Base-by-base conservation (phyloP, 768 basidiomycete species). In the Agaricus blazei region DNA sequence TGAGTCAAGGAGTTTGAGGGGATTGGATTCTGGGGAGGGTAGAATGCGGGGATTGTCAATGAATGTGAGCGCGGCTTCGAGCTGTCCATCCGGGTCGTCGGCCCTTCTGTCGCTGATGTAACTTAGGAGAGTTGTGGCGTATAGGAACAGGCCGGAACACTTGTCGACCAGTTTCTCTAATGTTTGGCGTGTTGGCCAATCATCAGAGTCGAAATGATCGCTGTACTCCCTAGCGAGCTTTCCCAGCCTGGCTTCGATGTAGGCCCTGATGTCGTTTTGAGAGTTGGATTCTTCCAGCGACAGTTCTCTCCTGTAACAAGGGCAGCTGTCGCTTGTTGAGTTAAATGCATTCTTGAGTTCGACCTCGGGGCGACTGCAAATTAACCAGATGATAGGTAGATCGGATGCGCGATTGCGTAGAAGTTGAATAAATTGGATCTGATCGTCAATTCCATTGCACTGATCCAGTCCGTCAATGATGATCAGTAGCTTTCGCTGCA, bases 311-410 rank as follows among this genome's bases (percentile, higher is more conserved):
- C 15, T 14, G 28, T 4, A 24, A 26, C 48, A 49, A 31, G 1
- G 31, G 9, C 31, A 9, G 31, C 31, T 9, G 9, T 0, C 8
- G 12, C 5, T 15, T 3, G 29, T n/a, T 9, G 36, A 28, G 5
- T 14, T n/a, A 6, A 58, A 42, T 11, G 31, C 26, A 9, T n/a
- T 11, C 29, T 37, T 51, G 41, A 62, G 29, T 9, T 54, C 46
- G 12, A 31, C n/a, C 48, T 62, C 58, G 15, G 56, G 52, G 4
- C 60, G 48, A 37, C 60, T 62, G 44, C 55, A n/a, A 2, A 62
- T 45, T 7, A 59, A 7, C 48, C 34, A 50, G n/a, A 54, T 14
- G 7, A 49, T 19, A 23, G 58, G 49, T 48, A 54, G 4, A 48
- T 50, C 28, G 12, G 37, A 0, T 27, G 48, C 8, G 36, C 23